Conservation (phyloP, 805 yeast genomes). For the Candida vaughaniae region DNA sequence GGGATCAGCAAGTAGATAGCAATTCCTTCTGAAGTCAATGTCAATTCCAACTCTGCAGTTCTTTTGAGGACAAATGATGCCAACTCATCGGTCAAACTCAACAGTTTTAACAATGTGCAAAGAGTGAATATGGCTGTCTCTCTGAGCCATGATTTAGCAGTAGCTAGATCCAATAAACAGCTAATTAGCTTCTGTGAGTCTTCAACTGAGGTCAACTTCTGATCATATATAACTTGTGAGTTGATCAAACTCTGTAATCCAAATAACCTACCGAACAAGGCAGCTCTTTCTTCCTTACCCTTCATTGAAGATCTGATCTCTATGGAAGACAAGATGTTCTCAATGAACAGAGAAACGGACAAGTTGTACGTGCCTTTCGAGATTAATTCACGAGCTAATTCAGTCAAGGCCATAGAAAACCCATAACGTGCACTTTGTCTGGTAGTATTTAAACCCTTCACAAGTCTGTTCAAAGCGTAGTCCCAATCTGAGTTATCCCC, state of each 20-base stretch:
- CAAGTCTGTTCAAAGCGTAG: slow-evolving; percentile 75
- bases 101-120: slow-evolving; percentile 42
- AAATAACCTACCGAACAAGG: slow-evolving; percentile 78
- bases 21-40: slow-evolving; percentile 75
- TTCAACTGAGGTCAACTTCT: slow-evolving; percentile 12
- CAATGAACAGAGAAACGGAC: slow-evolving; percentile 34
- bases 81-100: slow-evolving; percentile 16
- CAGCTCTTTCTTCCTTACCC: slow-evolving; percentile 81
- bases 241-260: slow-evolving; percentile 75
- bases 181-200: slow-evolving; percentile 37
- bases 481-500: slow-evolving; percentile 62
- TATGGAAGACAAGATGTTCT: slow-evolving; percentile 38
- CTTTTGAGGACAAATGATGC: slow-evolving; percentile 23
- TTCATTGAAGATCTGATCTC: slow-evolving; percentile 43
- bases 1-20: slow-evolving; percentile 65
- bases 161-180: slow-evolving; percentile 55
- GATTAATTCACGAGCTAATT: slow-evolving; percentile 45
- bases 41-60: slow-evolving; percentile 53
- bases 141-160: slow-evolving; percentile 76
- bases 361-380: slow-evolving; percentile 26
- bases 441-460: slow-evolving; percentile 78
- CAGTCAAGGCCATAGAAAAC: slow-evolving; percentile 83
- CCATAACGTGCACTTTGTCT: slow-evolving; percentile 86
- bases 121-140: slow-evolving; percentile 78
- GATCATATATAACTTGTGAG: slow-evolving; percentile 30